phyloP scores from a whole-genome alignment of 2,329 filamentous ascomycete species.

The Colletotrichum euphorbiae region DNA sequence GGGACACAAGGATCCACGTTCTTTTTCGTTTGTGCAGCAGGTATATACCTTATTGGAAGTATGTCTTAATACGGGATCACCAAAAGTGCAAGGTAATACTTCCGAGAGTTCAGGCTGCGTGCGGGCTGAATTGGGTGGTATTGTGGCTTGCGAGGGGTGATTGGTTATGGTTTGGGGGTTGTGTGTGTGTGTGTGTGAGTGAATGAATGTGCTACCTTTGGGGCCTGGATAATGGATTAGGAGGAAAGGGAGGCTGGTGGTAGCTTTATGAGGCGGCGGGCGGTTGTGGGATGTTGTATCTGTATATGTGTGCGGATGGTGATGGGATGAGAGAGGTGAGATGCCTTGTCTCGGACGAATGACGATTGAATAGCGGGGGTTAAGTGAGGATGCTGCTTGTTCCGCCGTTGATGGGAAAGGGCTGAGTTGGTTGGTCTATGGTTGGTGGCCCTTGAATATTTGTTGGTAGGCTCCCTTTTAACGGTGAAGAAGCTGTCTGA shows the following conservation, averaged over 20 bases:
- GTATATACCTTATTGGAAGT: too few species aligned
- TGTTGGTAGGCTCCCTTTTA: constrained; percentile 1
- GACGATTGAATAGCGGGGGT: background rate
- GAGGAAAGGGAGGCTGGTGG: background rate
- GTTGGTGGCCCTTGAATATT: background rate
- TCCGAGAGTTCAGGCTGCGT: constrained; percentile 7
- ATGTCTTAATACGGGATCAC: constrained; percentile 11
- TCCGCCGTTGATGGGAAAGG: background rate
- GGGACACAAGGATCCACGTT: constrained; percentile 10
- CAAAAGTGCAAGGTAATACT: constrained; percentile 23
- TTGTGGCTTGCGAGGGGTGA: constrained; percentile 11
- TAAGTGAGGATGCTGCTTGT: constrained; percentile 18
- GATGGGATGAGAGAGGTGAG: background rate
- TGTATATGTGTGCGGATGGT: background rate
- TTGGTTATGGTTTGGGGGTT: constrained; percentile 8
- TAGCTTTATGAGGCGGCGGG: constrained; percentile 23
- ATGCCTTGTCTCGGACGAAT: background rate
- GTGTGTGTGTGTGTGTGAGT: background rate
- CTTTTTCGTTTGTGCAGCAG: background rate
- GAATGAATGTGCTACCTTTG: constrained; percentile 17
- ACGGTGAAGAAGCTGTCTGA: constrained; percentile 10
- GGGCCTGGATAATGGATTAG: constrained; percentile 5
- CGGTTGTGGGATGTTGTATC: background rate
- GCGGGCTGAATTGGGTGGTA: background rate
- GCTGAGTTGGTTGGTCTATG: background rate